Percentiles rank a stretch among this genome's conserved stretches.
Evolutionary conservation across 495 filamentous ascomycete genomes (phyloP).

Genomic region (Xylaria telfairii): DNA sequence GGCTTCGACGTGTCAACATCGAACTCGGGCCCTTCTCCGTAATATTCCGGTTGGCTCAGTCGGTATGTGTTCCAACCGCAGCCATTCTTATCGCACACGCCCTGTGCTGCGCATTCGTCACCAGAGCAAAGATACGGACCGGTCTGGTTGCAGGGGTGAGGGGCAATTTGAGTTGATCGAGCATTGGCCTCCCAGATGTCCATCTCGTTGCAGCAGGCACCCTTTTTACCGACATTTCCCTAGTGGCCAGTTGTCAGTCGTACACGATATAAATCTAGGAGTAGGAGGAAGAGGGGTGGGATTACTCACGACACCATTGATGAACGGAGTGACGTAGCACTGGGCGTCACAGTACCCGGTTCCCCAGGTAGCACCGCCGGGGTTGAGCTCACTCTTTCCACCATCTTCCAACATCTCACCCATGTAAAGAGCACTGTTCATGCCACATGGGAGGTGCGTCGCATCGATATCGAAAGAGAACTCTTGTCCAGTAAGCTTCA

Average conservation of each 20-base stretch:
- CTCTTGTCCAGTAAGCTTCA: constrained; percentile 64
- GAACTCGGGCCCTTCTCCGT: constrained; percentile 54
- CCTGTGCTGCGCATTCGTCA: constrained; percentile 53
- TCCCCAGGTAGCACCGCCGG: constrained; percentile 68
- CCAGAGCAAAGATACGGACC: constrained; percentile 57
- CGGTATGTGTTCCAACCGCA: constrained; percentile 71
- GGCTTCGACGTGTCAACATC: constrained; percentile 64
- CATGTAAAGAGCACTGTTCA: constrained; percentile 73
- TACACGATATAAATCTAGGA: neutral
- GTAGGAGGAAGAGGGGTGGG: too few relatives aligned
- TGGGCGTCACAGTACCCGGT: constrained; percentile 76
- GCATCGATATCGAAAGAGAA: constrained; percentile 70
- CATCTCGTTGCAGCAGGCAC: constrained; percentile 67
- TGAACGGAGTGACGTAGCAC: constrained; percentile 61
- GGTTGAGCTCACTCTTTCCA: constrained; percentile 60
- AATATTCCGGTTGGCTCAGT: constrained; percentile 61
- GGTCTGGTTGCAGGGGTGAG: constrained; percentile 59
- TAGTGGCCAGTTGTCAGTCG: constrained; percentile 21
- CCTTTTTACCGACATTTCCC: constrained; percentile 55
- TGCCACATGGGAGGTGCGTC: constrained; percentile 65
- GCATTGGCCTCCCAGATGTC: constrained; percentile 71
- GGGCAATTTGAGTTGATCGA: constrained; percentile 60
- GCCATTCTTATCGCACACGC: constrained; percentile 69
- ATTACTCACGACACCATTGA: constrained; percentile 60
- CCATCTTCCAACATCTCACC: constrained; percentile 66